Percentiles rank a stretch among this genome's conserved stretches.
Evolutionary conservation across 208 protist genomes (phyloP).

Genomic region (Crithidia bombi): DNA sequence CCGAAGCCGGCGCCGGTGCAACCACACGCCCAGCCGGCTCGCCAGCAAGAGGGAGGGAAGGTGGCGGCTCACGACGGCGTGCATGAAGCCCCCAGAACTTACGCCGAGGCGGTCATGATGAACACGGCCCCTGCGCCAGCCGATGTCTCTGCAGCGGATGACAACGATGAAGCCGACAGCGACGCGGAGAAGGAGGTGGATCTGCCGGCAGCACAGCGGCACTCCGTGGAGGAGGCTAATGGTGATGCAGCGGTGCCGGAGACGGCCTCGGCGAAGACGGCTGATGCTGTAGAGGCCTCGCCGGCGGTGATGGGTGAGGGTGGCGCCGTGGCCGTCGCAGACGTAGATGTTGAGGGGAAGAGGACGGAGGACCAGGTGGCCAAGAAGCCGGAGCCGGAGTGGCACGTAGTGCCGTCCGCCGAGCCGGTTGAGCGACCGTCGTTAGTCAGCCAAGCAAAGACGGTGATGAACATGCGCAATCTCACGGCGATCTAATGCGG

Average conservation of each 20-base stretch:
- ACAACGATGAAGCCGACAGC: background rate
- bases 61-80: background rate
- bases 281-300: background rate
- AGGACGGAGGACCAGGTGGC: constrained; percentile 29
- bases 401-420: constrained; percentile 29
- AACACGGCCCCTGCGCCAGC: background rate
- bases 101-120: background rate
- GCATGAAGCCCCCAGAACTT: background rate
- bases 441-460: constrained; percentile 37
- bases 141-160: background rate
- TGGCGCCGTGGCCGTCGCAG: constrained; percentile 5
- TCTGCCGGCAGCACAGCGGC: constrained; percentile 12
- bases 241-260: background rate
- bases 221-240: background rate
- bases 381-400: constrained; percentile 39
- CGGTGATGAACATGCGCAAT: constrained; percentile 44
- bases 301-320: background rate
- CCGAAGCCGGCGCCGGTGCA: background rate
- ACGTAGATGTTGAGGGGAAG: background rate
- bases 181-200: constrained; percentile 18
- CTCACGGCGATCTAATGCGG: constrained; percentile 33
- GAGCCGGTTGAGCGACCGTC: constrained; percentile 29
- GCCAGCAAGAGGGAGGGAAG: background rate
- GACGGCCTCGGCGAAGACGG: background rate
- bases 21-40: background rate